Evolutionary conservation across 305 asterid genomes (phyloP).

Genomic region (Solanum hybrid): DNA sequence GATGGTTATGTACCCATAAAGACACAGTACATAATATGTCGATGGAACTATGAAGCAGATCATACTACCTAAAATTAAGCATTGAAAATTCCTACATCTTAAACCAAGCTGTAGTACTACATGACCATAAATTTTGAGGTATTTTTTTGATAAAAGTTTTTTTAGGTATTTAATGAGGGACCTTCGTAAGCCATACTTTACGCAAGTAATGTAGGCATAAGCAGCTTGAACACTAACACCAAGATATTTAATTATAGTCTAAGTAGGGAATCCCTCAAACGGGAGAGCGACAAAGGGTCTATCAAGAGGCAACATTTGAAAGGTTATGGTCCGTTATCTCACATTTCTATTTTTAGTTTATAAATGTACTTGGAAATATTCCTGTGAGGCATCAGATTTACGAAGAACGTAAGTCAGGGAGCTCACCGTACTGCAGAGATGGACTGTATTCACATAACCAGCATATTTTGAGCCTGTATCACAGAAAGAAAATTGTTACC

Average conservation of each 20-base stretch:
- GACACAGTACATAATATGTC: background rate
- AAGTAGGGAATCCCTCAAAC: background rate
- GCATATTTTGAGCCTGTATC: slow-evolving; percentile 85
- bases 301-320: background rate
- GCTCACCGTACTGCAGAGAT: slow-evolving; percentile 86
- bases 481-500: background rate
- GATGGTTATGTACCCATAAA: background rate
- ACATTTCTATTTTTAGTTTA: background rate
- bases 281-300: background rate
- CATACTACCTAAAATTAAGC: background rate
- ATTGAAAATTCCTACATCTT: background rate
- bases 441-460: slow-evolving; percentile 79
- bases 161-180: background rate
- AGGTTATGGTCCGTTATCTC: background rate
- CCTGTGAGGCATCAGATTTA: background rate
- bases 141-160: background rate
- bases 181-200: background rate
- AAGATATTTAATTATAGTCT: background rate
- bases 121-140: background rate
- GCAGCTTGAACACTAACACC: background rate
- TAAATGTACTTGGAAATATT: background rate
- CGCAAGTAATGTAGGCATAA: background rate
- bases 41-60: background rate
- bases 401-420: background rate
- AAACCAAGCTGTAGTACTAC: background rate